Base-by-base conservation (phyloP, 495 filamentous ascomycete species). In the Tuber indicum region DNA sequence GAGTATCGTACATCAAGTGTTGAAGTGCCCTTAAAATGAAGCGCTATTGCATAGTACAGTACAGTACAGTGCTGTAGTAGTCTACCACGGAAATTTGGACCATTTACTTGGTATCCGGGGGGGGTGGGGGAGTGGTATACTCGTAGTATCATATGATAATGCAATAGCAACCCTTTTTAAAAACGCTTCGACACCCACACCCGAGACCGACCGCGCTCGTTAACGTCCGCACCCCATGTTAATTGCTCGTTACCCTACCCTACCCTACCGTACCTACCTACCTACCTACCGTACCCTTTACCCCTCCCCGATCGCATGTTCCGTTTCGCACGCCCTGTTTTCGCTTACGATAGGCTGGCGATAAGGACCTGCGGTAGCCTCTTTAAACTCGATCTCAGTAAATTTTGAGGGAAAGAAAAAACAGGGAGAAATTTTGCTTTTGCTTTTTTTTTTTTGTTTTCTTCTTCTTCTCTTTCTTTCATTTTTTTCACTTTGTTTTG, bases 321-420 rank as follows among this genome's bases (percentile, higher is more conserved):
- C n/a, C 58, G 1, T 26, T 32, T 32, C 10, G 49, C 52, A 4
- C 10, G 58, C 58, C 58, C 3, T 66, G 26, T 32, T 66, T 66
- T 66, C 58, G 58, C 58, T 66, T 66, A 66, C 58, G 58, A 66
- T 66, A 66, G 58, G 58, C 58, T 66, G 58, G 58, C 58, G 58
- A 66, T 66, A 66, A 66, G 58, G 1, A 66, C n/a, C 12, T 12
- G 12, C 12, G 26, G 10, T 32, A 32, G 58, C 58, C 58, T n/a
- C 58, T n/a, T 2, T 16, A 14, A 14, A 6, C 58, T 66, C 58
- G 58, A 66, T 66, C 58, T 66, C 21, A 3, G 2, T n/a, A n/a
- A 52, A 52, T 62, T 62, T 62, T 32, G 52, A 32, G 4, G 7
- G 52, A 14, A 62, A 26, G 32, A 62, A 5, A 52, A 52, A 32